Percentiles rank a stretch among this genome's conserved stretches.
phyloP scores from a whole-genome alignment of 345 rosid species.

The Camelina laxa region DNA sequence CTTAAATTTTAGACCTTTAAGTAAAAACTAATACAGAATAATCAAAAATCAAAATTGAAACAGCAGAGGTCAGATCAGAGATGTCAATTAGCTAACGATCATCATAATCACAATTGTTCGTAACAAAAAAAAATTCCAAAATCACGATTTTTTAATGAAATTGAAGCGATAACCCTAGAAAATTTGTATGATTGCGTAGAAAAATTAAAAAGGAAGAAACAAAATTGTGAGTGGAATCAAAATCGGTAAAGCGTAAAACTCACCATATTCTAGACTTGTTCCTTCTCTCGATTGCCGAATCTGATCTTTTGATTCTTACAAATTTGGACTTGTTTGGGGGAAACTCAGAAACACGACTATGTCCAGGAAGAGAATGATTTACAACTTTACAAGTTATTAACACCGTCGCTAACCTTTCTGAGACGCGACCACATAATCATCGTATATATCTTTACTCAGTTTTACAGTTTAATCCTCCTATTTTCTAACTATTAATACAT shows the following conservation, averaged over 20 bases:
- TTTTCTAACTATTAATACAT: background rate
- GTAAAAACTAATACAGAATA: no score
- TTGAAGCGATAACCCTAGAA: constrained; percentile 19
- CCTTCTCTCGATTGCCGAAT: constrained; percentile 11
- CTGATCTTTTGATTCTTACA: constrained; percentile 21
- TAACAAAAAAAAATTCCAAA: background rate
- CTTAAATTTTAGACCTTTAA: constrained; percentile 6
- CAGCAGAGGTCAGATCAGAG: background rate
- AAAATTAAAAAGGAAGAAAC: background rate
- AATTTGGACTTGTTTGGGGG: background rate
- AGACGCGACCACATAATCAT: constrained; percentile 39
- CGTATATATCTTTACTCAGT: background rate
- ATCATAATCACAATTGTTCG: background rate
- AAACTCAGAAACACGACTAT: constrained; percentile 28
- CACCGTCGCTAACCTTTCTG: constrained; percentile 38
- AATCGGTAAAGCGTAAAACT: constrained; percentile 11
- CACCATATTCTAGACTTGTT: constrained; percentile 31
- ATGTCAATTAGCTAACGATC: constrained; percentile 32
- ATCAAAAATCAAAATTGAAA: background rate
- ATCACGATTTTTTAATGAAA: background rate
- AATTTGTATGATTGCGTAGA: constrained; percentile 23
- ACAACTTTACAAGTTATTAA: constrained; percentile 35
- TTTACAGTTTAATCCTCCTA: constrained; percentile 24
- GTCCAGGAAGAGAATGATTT: constrained; percentile 9
- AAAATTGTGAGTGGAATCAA: constrained; percentile 8